Evolutionary conservation across 176 grass and related monocot genomes (phyloP).

Genomic region (Oryza nivara): DNA sequence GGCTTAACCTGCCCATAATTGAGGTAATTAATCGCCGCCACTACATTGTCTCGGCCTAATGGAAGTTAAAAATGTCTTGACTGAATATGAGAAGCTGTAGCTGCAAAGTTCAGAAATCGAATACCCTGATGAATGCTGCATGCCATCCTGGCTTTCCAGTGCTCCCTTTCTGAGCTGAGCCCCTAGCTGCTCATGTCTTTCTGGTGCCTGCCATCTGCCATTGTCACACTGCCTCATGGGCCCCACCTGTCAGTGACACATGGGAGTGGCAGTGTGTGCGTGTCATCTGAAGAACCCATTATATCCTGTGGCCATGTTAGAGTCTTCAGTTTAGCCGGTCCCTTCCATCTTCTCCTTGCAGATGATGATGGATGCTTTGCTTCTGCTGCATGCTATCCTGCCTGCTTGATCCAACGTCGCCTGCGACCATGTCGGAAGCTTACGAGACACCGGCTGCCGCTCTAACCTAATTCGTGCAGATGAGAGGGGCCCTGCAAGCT

Average conservation of each 20-base stretch:
- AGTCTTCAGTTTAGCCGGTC: conserved; percentile 11
- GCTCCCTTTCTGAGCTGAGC: conserved; percentile 18
- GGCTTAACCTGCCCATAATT: background rate
- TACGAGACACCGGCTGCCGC: conserved; percentile 42
- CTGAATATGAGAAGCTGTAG: background rate
- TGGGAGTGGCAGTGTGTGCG: background rate
- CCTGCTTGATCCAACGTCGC: conserved; percentile 29
- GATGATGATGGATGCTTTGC: conserved; percentile 13
- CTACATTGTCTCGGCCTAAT: background rate
- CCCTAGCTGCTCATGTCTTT: conserved; percentile 7
- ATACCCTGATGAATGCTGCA: background rate
- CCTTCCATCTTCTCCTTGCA: background rate
- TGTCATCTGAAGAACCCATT: background rate
- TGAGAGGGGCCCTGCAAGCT: background rate
- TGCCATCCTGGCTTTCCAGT: conserved; percentile 5
- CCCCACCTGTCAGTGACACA: background rate
- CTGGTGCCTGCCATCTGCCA: background rate
- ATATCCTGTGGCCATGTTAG: conserved; percentile 28
- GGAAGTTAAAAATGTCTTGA: background rate
- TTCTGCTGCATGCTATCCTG: background rate
- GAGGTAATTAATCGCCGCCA: background rate
- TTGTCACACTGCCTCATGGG: background rate
- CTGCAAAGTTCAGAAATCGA: background rate
- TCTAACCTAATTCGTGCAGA: conserved; percentile 43
- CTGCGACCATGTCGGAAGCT: conserved; percentile 43